phyloP scores from a whole-genome alignment of 2,329 filamentous ascomycete genomes.

The Boeremia exigua region DNA sequence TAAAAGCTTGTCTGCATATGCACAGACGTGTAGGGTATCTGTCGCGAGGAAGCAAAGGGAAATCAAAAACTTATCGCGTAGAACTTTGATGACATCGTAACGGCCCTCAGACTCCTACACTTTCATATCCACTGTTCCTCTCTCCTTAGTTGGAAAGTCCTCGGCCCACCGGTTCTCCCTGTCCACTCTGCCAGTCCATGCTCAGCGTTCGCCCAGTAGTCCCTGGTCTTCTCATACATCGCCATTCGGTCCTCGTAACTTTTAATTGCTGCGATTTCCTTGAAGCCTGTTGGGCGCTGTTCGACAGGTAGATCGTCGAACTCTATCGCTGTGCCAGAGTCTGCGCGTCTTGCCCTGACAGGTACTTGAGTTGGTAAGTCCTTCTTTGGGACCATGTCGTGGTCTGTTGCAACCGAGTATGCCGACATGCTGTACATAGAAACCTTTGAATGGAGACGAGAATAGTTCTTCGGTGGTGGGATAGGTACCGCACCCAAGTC shows the following conservation, averaged over 20 bases:
- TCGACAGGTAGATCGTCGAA: constrained; percentile 25
- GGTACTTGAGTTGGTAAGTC: constrained; percentile 1
- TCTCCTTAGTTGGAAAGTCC: constrained; percentile 3
- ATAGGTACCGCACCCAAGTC: constrained; percentile 10
- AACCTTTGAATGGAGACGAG: constrained; percentile 1
- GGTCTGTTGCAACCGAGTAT: background rate
- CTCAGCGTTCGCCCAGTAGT: constrained; percentile 46
- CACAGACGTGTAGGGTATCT: background rate
- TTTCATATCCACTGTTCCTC: background rate
- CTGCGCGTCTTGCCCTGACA: constrained; percentile 31
- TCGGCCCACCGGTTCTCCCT: constrained; percentile 17
- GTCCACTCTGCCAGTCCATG: constrained; percentile 43
- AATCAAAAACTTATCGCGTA: background rate
- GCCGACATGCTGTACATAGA: constrained; percentile 6
- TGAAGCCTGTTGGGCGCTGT: constrained; percentile 38
- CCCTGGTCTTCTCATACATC: constrained; percentile 40
- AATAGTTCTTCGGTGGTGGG: constrained; percentile 9
- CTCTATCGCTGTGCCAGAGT: constrained; percentile 43
- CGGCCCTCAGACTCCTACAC: background rate
- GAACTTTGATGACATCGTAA: background rate
- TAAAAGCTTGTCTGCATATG: background rate
- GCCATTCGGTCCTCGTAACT: constrained; percentile 38
- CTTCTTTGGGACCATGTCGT: background rate
- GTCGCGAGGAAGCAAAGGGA: background rate
- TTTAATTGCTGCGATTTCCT: constrained; percentile 36